Evolutionary conservation across 495 filamentous ascomycete genomes (phyloP).

Genomic region (Lasiosphaeria ovina): DNA sequence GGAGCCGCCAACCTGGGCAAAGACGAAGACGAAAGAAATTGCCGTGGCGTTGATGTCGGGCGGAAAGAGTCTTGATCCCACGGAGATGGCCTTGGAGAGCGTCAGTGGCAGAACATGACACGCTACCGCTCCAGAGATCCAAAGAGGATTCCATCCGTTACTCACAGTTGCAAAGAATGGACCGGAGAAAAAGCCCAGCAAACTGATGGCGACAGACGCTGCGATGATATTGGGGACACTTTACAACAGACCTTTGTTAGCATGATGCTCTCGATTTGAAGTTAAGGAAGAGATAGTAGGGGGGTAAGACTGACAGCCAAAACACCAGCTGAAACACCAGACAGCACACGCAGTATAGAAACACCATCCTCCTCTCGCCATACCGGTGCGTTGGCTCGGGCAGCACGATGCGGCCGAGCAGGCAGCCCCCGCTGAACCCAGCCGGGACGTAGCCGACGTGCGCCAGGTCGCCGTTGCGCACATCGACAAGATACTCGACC

Average conservation of each 20-base stretch:
- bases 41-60: conserved; percentile 41
- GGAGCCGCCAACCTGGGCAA: conserved; percentile 50
- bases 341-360: conserved; percentile 50
- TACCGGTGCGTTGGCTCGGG: conserved; percentile 53
- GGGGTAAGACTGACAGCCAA: conserved; percentile 38
- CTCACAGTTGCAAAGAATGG: conserved; percentile 46
- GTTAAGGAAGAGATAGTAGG: conserved; percentile 41
- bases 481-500: conserved; percentile 66
- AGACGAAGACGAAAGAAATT: conserved; percentile 45
- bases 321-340: conserved; percentile 60
- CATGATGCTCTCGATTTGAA: not conserved
- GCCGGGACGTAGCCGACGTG: conserved; percentile 68
- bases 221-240: conserved; percentile 68
- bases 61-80: conserved; percentile 40
- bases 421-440: conserved; percentile 65
- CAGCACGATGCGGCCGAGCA: conserved; percentile 50
- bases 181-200: conserved; percentile 70
- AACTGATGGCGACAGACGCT: conserved; percentile 63
- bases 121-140: not conserved
- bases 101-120: not conserved
- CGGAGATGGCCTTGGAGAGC: conserved; percentile 34
- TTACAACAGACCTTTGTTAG: not conserved
- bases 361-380: conserved; percentile 51
- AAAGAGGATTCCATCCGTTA: not conserved
- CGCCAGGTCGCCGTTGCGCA: conserved; percentile 59